phyloP scores from a whole-genome alignment of 2,329 filamentous ascomycete genomes.

The Podosphaera xanthii region DNA sequence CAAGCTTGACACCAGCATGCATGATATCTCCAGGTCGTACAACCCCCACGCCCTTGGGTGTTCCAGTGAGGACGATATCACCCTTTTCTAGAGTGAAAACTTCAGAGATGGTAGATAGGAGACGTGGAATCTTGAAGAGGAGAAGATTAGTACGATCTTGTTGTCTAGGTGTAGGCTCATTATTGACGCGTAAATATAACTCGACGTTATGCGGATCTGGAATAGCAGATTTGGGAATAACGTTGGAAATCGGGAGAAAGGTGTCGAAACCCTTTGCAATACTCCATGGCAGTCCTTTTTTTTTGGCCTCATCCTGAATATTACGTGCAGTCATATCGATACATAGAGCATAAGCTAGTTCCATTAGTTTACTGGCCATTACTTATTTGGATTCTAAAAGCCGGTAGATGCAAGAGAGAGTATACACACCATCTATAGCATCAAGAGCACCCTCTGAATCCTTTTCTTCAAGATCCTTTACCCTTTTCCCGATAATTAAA shows the following conservation, averaged over 20 bases:
- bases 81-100: constrained; percentile 88
- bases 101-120: constrained; percentile 75
- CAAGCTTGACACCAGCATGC: constrained; percentile 57
- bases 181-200: constrained; percentile 69
- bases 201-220: constrained; percentile 74
- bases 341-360: constrained; percentile 56
- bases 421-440: constrained; percentile 47
- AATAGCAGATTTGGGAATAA: constrained; percentile 61
- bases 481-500: constrained; percentile 60
- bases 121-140: constrained; percentile 73
- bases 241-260: constrained; percentile 67
- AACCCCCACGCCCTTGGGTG: constrained; percentile 80
- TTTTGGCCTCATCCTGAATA: constrained; percentile 88
- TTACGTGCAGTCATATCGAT: constrained; percentile 98
- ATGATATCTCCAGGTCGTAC: constrained; percentile 74
- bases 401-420: neutral
- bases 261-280: constrained; percentile 97
- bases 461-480: constrained; percentile 52
- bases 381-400: neutral
- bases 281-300: constrained; percentile 85
- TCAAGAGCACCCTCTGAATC: constrained; percentile 58
- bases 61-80: constrained; percentile 89
- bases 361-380: constrained; percentile 4
- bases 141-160: constrained; percentile 79
- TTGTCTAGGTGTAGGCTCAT: constrained; percentile 49